These are phyloP conservation scores for Fragaria iinumae DNA, from an alignment of 306 rosid genomes.

Conservation along the genomic window DNA sequence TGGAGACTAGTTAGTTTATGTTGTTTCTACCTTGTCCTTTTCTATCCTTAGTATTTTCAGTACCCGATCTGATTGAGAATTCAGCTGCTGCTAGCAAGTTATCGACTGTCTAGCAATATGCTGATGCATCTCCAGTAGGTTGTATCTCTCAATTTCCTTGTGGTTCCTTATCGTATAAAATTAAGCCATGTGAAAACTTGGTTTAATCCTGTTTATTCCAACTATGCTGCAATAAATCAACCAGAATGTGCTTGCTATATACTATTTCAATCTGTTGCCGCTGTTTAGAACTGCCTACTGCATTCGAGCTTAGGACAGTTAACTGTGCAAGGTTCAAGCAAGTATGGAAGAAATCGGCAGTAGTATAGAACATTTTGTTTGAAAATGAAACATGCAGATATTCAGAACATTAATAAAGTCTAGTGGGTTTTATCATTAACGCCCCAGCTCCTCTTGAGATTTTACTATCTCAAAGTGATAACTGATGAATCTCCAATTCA, in stretches of 20 bases:
- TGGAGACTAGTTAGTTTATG: not conserved
- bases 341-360: too few species aligned
- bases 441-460: not conserved
- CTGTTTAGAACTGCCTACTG: not conserved
- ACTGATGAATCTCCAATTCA: not conserved
- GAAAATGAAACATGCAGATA: too few species aligned
- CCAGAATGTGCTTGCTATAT: not conserved
- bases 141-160: not conserved
- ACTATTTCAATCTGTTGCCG: not conserved
- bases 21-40: not conserved
- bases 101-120: not conserved
- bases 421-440: not conserved
- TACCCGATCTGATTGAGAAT: not conserved
- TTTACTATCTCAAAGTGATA: not conserved
- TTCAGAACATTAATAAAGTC: not conserved
- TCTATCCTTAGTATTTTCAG: not conserved
- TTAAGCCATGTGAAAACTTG: not conserved
- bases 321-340: too few species aligned
- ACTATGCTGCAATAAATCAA: slow-evolving; percentile 1
- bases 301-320: not conserved
- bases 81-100: not conserved
- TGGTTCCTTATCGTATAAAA: not conserved
- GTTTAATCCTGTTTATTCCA: not conserved
- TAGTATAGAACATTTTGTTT: too few species aligned
- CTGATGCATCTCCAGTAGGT: not conserved